Conservation (phyloP, 495 filamentous ascomycete genomes). For the Parachaetomium inaequale region DNA sequence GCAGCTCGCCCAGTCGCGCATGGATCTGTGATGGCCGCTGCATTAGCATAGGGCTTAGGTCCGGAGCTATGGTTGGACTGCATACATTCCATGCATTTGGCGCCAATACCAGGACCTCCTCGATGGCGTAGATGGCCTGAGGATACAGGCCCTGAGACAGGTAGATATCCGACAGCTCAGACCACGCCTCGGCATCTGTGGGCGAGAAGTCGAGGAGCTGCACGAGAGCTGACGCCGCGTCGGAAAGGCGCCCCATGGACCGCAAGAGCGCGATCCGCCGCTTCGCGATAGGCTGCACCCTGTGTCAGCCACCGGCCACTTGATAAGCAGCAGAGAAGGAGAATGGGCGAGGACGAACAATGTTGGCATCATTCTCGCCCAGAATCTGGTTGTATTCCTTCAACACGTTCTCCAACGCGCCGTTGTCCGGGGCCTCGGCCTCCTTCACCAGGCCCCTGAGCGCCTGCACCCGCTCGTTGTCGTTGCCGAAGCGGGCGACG, state of each 20-base stretch:
- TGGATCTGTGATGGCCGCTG: conserved; percentile 62
- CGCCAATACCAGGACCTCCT: conserved; percentile 83
- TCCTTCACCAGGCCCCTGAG: conserved; percentile 81
- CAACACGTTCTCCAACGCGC: conserved; percentile 63
- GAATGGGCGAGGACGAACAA: conserved; percentile 52
- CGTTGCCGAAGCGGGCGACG: conserved; percentile 70
- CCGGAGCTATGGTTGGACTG: conserved; percentile 18
- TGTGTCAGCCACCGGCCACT: conserved; percentile 22
- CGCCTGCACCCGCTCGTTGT: conserved; percentile 80
- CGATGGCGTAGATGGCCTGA: conserved; percentile 83
- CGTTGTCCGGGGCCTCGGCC: conserved; percentile 64
- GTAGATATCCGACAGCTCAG: conserved; percentile 86
- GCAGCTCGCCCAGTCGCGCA: conserved; percentile 78
- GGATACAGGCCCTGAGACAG: conserved; percentile 66
- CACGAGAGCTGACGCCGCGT: conserved; percentile 71
- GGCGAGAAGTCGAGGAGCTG: conserved; percentile 76
- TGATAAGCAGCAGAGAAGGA: neutral
- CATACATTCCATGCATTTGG: conserved; percentile 94
- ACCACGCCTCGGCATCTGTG: conserved; percentile 91
- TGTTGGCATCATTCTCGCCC: conserved; percentile 70
- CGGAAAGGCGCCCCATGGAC: conserved; percentile 61
- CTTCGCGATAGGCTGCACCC: conserved; percentile 72
- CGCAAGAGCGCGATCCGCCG: conserved; percentile 76
- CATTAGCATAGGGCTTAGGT: conserved; percentile 30
- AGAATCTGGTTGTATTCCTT: conserved; percentile 74